Percentiles rank a stretch among this genome's conserved stretches.
Conservation (phyloP, 768 basidiomycete genomes). For the Multifurca ochricompacta region DNA sequence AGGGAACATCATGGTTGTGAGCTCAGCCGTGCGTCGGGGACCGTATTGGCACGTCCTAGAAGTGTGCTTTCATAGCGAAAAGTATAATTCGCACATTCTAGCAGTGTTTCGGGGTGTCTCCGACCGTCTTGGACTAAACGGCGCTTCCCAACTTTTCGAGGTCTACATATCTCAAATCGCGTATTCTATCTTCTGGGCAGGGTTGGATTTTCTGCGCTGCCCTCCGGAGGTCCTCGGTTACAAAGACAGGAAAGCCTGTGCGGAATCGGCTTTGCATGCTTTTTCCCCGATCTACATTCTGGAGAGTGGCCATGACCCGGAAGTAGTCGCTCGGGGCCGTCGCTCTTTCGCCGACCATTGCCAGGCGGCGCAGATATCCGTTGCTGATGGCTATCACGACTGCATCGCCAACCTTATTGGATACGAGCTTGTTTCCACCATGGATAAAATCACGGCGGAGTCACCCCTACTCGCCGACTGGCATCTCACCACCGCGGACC, state of each 20-base stretch:
- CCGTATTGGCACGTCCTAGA: constrained; percentile 89
- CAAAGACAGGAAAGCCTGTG: constrained; percentile 53
- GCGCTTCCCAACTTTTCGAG: constrained; percentile 59
- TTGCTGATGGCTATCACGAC: constrained; percentile 43
- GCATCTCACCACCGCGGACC: constrained; percentile 19
- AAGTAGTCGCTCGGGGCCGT: constrained; percentile 32
- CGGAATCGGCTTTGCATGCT: constrained; percentile 53
- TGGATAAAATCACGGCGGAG: constrained; percentile 29
- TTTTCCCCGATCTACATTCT: constrained; percentile 65
- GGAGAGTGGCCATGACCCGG: constrained; percentile 28
- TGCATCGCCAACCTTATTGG: constrained; percentile 70
- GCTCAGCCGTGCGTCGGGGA: constrained; percentile 67
- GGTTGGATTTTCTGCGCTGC: constrained; percentile 46
- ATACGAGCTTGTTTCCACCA: constrained; percentile 43
- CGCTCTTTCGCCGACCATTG: constrained; percentile 56
- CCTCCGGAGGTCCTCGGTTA: constrained; percentile 76
- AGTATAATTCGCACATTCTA: constrained; percentile 34
- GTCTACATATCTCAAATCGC: constrained; percentile 74
- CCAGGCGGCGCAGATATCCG: constrained; percentile 43
- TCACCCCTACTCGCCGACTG: not conserved
- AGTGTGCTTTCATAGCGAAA: constrained; percentile 40
- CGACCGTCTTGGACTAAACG: constrained; percentile 54
- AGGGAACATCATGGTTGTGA: constrained; percentile 73
- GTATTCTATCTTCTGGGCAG: constrained; percentile 47
- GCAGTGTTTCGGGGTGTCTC: constrained; percentile 56